phyloP scores from a whole-genome alignment of 1,284 basidiomycete species.

The Papiliotrema laurentii region DNA sequence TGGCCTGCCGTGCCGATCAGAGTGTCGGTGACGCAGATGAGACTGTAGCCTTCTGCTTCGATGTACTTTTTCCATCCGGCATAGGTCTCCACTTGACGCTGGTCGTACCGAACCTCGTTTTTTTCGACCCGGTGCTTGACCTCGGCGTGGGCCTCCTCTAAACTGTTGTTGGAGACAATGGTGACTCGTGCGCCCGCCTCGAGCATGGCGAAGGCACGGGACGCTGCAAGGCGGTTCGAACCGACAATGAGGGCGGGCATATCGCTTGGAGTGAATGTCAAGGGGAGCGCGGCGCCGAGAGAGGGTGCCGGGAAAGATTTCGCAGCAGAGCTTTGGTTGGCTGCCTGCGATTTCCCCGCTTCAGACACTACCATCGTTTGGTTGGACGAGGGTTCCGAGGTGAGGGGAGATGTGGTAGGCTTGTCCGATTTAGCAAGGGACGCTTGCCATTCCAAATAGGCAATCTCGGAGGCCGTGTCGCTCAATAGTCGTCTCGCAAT shows the following conservation, averaged over 20 bases:
- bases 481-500: conserved; percentile 25
- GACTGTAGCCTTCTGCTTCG: conserved; percentile 42
- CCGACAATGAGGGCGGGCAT: conserved; percentile 68
- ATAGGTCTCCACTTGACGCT: conserved; percentile 46
- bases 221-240: conserved; percentile 68
- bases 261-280: conserved; percentile 61
- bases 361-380: background rate
- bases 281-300: conserved; percentile 67
- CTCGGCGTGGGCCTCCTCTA: conserved; percentile 60
- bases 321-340: background rate
- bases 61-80: conserved; percentile 17
- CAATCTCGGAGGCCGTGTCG: conserved; percentile 21
- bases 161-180: conserved; percentile 53
- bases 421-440: background rate
- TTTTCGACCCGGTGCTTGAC: conserved; percentile 60
- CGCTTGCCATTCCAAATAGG: conserved; percentile 15
- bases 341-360: background rate
- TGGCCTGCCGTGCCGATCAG: conserved; percentile 46
- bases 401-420: background rate
- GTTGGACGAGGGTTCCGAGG: background rate
- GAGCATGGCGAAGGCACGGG: conserved; percentile 71
- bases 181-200: conserved; percentile 75
- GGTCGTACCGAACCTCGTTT: conserved; percentile 55
- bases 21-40: conserved; percentile 72
- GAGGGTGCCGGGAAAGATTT: conserved; percentile 36